Evolutionary conservation across 73 alveolate genomes (phyloP).

Genomic region (Paramecium sexaurelia): DNA sequence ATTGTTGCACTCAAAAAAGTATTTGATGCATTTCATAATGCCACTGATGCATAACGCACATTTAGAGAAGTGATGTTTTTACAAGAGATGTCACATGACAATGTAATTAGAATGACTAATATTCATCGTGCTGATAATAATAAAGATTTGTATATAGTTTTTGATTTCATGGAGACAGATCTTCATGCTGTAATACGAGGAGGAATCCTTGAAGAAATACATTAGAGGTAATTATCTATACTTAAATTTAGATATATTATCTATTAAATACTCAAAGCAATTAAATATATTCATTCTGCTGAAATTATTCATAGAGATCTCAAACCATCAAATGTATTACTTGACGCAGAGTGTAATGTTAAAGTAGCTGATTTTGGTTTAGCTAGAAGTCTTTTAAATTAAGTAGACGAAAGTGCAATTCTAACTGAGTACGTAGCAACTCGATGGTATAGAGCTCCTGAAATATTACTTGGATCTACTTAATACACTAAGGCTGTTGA

Average conservation of each 20-base stretch:
- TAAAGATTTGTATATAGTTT: conserved; percentile 71
- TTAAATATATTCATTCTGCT: conserved; percentile 97
- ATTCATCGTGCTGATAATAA: conserved; percentile 79
- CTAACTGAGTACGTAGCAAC: conserved; percentile 91
- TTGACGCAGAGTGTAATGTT: conserved; percentile 88
- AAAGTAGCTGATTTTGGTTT: conserved; percentile 94
- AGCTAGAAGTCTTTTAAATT: conserved; percentile 78
- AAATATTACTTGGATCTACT: conserved; percentile 83
- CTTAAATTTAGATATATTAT: conserved; percentile 78
- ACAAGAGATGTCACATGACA: conserved; percentile 75
- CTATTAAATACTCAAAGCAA: conserved; percentile 94
- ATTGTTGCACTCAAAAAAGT: conserved; percentile 84
- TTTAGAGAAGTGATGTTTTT: conserved; percentile 93
- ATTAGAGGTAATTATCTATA: conserved; percentile 63
- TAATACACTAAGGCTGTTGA: conserved; percentile 88
- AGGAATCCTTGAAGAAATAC: conserved; percentile 93
- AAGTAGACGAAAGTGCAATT: conserved; percentile 77
- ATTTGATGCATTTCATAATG: conserved; percentile 93
- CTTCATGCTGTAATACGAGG: conserved; percentile 90
- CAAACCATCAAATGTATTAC: conserved; percentile 87
- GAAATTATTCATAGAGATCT: conserved; percentile 90
- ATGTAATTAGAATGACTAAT: conserved; percentile 75
- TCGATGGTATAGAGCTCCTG: conserved; percentile 95
- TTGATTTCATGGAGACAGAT: conserved; percentile 88
- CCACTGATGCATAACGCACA: conserved; percentile 95